Evolutionary conservation across 73 alveolate species (phyloP), one percentile per base, ranked within the genome.

Genomic region (Symbiodinium pilosum): DNA sequence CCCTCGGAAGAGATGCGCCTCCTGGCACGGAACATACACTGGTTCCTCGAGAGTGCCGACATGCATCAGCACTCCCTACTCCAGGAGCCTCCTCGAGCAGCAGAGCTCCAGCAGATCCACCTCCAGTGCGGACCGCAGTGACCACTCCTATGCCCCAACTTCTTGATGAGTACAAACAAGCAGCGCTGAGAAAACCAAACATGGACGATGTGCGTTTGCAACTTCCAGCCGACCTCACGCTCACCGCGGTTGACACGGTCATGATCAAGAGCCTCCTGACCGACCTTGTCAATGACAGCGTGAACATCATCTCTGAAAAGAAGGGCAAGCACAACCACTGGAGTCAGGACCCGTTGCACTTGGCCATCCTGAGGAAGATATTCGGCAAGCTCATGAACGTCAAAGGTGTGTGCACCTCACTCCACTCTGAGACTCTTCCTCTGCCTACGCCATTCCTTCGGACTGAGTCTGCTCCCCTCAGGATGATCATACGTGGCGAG

Each of bases 241-340:
- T 73, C 14, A 4, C 85, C 0, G 47, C 85, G 2, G 44, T 73
- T 2, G 85, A 73, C 32, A 16, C 43, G 32, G 11, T 73, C 12
- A 73, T 36, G 41, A 16, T 73, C 18, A 73, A 73, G 32, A 26
- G 34, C 51, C 85, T 73, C 0, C 51, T 73, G 32, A 5, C 24
- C 0, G 12, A 30, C 34, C 85, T 73, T 0, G 85, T 73, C 20
- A 30, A 73, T 28, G 85, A 73, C 85, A 73, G 85, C 4, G 85
- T 73, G n/a, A 73, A 73, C 36, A 16, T 73, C 12, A n/a, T 73
- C 44, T 73, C 85, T 32, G 85, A 64, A 38, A 14, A 5, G 1
- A 30, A 34, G 36, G 86, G 86, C 86, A 75, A 75, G 51, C 44
- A 75, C 86, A 36, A 32, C 34, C 86, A 38, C 11, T 75, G 86